phyloP scores from a whole-genome alignment of 345 rosid species.

The Viola odorata region DNA sequence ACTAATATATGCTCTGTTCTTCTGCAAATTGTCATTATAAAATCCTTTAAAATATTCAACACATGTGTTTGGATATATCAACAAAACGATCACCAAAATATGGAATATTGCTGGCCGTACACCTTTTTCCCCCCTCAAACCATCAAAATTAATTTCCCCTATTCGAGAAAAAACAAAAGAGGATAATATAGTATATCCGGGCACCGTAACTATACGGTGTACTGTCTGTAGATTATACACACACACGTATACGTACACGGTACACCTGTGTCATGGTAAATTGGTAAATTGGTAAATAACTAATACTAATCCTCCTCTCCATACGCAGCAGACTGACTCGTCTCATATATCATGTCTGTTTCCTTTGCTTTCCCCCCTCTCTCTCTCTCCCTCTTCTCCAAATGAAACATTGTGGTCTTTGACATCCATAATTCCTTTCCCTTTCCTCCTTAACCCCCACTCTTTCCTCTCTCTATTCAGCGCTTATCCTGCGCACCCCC shows the following conservation, averaged over 20 bases:
- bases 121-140: too few relatives aligned
- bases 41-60: too few relatives aligned
- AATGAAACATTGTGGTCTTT: too few relatives aligned
- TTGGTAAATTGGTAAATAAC: neutral
- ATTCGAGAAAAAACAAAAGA: neutral
- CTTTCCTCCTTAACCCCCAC: conserved; percentile 6
- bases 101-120: too few relatives aligned
- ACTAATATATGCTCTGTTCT: too few relatives aligned
- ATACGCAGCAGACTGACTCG: neutral
- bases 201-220: neutral
- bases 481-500: conserved; percentile 4
- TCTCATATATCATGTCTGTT: neutral
- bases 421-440: neutral
- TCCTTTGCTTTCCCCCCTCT: neutral
- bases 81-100: too few relatives aligned
- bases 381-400: conserved; percentile 1
- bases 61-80: too few relatives aligned
- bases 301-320: neutral
- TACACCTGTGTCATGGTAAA: neutral
- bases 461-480: neutral
- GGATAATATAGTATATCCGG: too few relatives aligned
- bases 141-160: too few relatives aligned
- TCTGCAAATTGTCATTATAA: neutral
- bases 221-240: neutral
- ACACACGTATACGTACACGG: neutral